Percentiles rank a stretch among this genome's conserved stretches.
These are phyloP conservation scores for Closterium sp. DNA, from an alignment of 139 green algal species.

Conservation along the genomic window DNA sequence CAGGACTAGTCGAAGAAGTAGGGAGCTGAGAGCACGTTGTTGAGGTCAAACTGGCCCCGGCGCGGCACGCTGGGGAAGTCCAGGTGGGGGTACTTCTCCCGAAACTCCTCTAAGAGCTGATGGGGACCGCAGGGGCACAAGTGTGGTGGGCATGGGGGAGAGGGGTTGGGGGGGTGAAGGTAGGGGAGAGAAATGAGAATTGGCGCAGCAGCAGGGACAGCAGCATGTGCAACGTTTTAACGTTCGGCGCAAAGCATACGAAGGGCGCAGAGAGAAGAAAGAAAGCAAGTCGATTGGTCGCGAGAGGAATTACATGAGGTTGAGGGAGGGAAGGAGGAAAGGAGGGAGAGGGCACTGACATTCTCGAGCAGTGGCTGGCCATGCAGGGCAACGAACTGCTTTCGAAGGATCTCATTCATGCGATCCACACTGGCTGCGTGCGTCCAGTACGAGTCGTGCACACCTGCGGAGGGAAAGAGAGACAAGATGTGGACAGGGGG, in stretches of 20 bases:
- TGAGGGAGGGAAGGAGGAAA: not conserved
- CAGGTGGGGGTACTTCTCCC: not conserved
- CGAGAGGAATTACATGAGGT: too few species aligned
- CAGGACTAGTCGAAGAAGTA: conserved; percentile 17
- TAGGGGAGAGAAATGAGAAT: too few species aligned
- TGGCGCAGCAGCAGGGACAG: too few species aligned
- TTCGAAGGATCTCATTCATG: conserved; percentile 78
- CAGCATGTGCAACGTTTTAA: too few species aligned
- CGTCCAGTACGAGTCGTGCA: conserved; percentile 99
- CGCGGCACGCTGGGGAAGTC: not conserved
- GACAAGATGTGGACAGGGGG: too few species aligned
- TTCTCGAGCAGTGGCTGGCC: conserved; percentile 75
- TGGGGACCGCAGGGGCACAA: too few species aligned
- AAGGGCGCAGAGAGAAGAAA: not conserved
- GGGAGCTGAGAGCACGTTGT: not conserved
- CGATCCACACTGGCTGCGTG: conserved; percentile 75
- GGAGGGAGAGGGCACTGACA: conserved; percentile 44
- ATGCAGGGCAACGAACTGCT: conserved; percentile 88
- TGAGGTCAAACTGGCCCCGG: not conserved
- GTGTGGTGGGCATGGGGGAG: not conserved
- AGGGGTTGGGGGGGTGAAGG: not conserved
- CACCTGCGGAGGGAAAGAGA: conserved; percentile 40
- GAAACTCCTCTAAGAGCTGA: not conserved
- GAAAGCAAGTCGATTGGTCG: not conserved
- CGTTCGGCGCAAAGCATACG: too few species aligned